Percentiles rank a stretch among this genome's conserved stretches.
These are phyloP conservation scores for Skeletonema potamos DNA, from an alignment of 108 stramenopile species.

Conservation along the genomic window DNA sequence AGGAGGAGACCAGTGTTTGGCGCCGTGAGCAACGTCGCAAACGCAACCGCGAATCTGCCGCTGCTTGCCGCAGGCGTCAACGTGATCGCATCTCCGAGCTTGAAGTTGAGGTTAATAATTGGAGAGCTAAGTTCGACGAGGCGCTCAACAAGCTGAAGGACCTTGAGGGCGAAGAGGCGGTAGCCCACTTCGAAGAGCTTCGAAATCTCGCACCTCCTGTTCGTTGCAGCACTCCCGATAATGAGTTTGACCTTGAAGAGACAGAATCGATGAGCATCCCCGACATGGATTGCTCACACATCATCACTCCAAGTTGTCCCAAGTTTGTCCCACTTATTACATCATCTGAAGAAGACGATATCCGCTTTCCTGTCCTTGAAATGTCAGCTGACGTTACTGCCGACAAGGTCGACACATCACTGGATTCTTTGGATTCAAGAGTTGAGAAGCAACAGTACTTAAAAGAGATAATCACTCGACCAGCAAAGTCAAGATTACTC, in stretches of 20 bases:
- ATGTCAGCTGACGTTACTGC: conserved; percentile 1
- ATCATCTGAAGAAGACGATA: not conserved
- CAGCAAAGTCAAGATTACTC: conserved; percentile 84
- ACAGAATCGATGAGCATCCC: not conserved
- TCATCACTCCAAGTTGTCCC: conserved; percentile 11
- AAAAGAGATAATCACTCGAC: conserved; percentile 87
- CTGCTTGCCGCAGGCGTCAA: conserved; percentile 77
- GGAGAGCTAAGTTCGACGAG: conserved; percentile 73
- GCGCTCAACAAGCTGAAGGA: conserved; percentile 63
- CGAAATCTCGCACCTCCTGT: conserved; percentile 3
- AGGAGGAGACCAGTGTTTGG: conserved; percentile 81
- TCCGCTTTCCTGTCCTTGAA: conserved; percentile 20
- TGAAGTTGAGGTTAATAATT: conserved; percentile 69
- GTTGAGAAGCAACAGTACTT: conserved; percentile 64
- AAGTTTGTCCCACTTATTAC: conserved; percentile 6
- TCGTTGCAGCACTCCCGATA: conserved; percentile 2
- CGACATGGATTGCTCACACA: conserved; percentile 8
- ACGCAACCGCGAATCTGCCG: conserved; percentile 84
- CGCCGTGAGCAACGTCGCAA: conserved; percentile 80
- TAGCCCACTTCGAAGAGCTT: conserved; percentile 11
- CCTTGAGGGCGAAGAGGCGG: conserved; percentile 42
- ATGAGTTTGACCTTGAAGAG: not conserved
- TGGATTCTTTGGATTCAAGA: conserved; percentile 21
- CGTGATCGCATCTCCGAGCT: conserved; percentile 79
- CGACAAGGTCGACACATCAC: not conserved